Evolutionary conservation across 2,329 filamentous ascomycete genomes (phyloP).

Genomic region (Sclerotinia glacialis): DNA sequence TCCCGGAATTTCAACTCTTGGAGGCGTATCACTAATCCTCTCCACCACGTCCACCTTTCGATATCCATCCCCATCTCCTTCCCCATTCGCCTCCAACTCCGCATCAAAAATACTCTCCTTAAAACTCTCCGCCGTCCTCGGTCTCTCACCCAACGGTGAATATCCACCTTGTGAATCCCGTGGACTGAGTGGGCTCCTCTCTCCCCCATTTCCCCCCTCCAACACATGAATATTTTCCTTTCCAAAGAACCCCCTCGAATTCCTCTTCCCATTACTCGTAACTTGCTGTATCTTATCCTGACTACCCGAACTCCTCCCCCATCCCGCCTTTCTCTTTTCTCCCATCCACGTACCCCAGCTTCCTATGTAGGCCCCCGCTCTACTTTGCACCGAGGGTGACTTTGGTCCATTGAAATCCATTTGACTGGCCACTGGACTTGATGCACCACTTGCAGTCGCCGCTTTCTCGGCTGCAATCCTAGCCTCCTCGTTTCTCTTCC

Average conservation of each 20-base stretch:
- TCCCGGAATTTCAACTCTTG: background rate
- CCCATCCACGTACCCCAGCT: constrained; percentile 70
- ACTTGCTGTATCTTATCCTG: constrained; percentile 77
- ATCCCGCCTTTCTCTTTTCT: constrained; percentile 64
- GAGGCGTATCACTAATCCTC: background rate
- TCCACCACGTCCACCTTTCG: constrained; percentile 2
- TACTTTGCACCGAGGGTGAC: constrained; percentile 46
- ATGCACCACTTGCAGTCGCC: constrained; percentile 18
- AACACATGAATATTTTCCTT: constrained; percentile 27
- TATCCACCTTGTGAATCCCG: constrained; percentile 10
- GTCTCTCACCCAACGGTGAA: constrained; percentile 23
- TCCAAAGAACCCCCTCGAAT: constrained; percentile 20
- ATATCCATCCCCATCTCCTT: background rate
- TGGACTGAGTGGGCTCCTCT: constrained; percentile 38
- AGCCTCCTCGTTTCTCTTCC: constrained; percentile 57
- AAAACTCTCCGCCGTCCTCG: constrained; percentile 35
- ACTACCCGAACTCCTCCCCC: constrained; percentile 54
- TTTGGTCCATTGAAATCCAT: constrained; percentile 43
- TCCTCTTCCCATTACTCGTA: constrained; percentile 35
- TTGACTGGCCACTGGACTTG: constrained; percentile 27
- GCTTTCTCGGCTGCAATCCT: constrained; percentile 28
- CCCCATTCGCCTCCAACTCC: constrained; percentile 24
- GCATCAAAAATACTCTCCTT: constrained; percentile 39
- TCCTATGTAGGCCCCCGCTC: constrained; percentile 62
- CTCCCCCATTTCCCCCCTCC: constrained; percentile 31